Conservation (phyloP, 2,329 filamentous ascomycete species). For the Blumeriella jaapii region DNA sequence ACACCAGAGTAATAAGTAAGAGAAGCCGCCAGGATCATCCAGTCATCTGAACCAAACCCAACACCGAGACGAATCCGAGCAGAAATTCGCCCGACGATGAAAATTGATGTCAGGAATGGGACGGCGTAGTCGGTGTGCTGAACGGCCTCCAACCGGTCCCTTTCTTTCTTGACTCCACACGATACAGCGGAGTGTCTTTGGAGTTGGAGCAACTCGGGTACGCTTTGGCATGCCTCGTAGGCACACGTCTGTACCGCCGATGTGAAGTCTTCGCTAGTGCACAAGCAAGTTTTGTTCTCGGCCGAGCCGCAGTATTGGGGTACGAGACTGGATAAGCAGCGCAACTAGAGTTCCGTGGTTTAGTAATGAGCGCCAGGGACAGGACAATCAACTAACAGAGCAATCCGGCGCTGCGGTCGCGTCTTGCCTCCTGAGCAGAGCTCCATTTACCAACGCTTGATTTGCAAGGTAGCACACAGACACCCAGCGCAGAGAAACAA, state of each 20-base stretch:
- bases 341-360: background rate
- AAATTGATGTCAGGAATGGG: constrained; percentile 3
- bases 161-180: constrained; percentile 10
- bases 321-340: constrained; percentile 13
- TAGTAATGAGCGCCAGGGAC: too few relatives aligned
- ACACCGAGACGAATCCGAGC: constrained; percentile 5
- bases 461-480: background rate
- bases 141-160: constrained; percentile 2
- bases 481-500: background rate
- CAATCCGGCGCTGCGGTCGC: constrained; percentile 1
- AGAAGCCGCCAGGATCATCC: constrained; percentile 6
- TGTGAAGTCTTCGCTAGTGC: constrained; percentile 2
- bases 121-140: constrained; percentile 6
- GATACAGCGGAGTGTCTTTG: constrained; percentile 5
- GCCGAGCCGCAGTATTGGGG: constrained; percentile 7
- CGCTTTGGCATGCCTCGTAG: constrained; percentile 6
- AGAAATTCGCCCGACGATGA: constrained; percentile 3
- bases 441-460: background rate
- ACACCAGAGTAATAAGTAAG: constrained; percentile 3
- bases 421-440: background rate
- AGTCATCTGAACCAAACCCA: constrained; percentile 10
- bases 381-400: constrained; percentile 1
- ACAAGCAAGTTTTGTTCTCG: constrained; percentile 10
- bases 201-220: constrained; percentile 3
- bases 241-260: constrained; percentile 5